Evolutionary conservation across 495 filamentous ascomycete genomes (phyloP).

Genomic region (Hypoxylon perforatum): DNA sequence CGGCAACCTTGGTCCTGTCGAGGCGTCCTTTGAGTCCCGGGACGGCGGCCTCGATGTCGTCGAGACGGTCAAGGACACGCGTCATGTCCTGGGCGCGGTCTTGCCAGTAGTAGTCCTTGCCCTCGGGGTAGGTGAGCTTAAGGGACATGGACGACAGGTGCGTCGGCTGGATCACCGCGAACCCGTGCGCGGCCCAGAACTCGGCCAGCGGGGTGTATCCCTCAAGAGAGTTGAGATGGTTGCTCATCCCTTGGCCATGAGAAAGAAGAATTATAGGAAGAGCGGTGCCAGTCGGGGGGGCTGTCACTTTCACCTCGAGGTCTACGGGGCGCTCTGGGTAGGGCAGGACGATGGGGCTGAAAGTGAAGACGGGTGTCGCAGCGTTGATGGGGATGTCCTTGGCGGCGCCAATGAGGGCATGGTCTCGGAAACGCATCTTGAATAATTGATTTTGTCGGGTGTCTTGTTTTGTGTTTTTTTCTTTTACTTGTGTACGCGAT

Average conservation of each 20-base stretch:
- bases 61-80: conserved; percentile 52
- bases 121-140: conserved; percentile 32
- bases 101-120: conserved; percentile 48
- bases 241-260: conserved; percentile 54
- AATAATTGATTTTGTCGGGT: neutral
- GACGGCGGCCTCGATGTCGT: conserved; percentile 48
- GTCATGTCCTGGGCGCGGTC: conserved; percentile 51
- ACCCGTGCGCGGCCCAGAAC: conserved; percentile 60
- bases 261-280: conserved; percentile 58
- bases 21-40: conserved; percentile 50
- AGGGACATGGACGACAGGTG: conserved; percentile 55
- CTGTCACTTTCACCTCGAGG: conserved; percentile 48
- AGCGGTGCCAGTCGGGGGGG: conserved; percentile 42
- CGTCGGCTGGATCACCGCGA: conserved; percentile 59
- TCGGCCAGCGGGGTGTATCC: conserved; percentile 57
- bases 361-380: conserved; percentile 49
- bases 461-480: neutral
- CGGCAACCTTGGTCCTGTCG: conserved; percentile 50
- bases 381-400: conserved; percentile 49
- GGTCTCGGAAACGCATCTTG: conserved; percentile 45
- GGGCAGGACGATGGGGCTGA: conserved; percentile 53
- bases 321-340: conserved; percentile 44
- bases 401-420: conserved; percentile 53
- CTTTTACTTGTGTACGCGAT: neutral
- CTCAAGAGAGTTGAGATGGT: conserved; percentile 56